Percentiles rank a stretch among this genome's conserved stretches.
Conservation (phyloP, 2,329 filamentous ascomycete species). For the Lachnellula willkommii region DNA sequence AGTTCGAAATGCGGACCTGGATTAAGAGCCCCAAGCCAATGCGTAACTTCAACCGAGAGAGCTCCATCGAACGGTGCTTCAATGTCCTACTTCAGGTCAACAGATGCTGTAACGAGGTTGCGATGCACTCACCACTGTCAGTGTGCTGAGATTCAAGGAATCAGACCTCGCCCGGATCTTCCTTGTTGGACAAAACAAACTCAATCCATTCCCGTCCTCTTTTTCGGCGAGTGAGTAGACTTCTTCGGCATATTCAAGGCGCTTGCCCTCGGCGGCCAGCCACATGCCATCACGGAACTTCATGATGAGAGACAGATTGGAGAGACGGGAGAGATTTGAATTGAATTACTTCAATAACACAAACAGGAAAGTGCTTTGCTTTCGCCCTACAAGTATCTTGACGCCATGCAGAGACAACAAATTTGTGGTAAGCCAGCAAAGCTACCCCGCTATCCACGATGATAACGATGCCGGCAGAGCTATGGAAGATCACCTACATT, state of each 20-base stretch:
- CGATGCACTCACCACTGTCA: constrained; percentile 41
- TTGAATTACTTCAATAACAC: neutral
- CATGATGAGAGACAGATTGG: constrained; percentile 38
- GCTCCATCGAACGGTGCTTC: constrained; percentile 53
- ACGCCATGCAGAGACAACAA: neutral
- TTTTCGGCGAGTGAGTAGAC: constrained; percentile 45
- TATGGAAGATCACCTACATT: neutral
- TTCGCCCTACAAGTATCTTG: neutral
- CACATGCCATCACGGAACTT: constrained; percentile 65
- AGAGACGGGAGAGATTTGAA: neutral
- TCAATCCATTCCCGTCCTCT: constrained; percentile 44
- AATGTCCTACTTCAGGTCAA: constrained; percentile 40
- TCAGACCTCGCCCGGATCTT: constrained; percentile 51
- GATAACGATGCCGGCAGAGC: neutral
- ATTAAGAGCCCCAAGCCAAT: constrained; percentile 49
- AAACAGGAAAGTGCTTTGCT: neutral
- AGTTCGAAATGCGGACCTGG: constrained; percentile 54
- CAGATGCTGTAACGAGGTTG: neutral
- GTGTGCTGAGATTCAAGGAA: constrained; percentile 49
- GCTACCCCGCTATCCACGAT: neutral
- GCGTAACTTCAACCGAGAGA: constrained; percentile 54
- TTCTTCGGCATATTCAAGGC: constrained; percentile 62
- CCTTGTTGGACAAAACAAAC: constrained; percentile 52
- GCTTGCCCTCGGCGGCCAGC: constrained; percentile 55
- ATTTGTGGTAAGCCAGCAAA: neutral